Base-by-base conservation (phyloP, 2,329 filamentous ascomycete species). In the Volutella citrinella region DNA sequence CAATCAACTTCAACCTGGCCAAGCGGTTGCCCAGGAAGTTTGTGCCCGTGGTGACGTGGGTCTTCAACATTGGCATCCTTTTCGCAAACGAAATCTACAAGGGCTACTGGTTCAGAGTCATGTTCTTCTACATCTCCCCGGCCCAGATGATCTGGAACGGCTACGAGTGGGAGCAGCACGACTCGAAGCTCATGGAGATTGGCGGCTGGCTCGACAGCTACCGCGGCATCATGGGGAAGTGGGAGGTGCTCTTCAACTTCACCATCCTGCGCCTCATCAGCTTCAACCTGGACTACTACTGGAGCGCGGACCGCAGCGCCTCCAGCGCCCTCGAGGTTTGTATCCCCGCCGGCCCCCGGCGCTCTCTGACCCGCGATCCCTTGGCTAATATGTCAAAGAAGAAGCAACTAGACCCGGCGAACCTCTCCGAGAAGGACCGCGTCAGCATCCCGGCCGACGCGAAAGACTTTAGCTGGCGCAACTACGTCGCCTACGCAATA, bases 221-320 rank as follows among this genome's bases (percentile, higher is more conserved):
- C 46, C 81, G 87, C 7, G 93, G 93, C 1, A 67, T 98, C n/a
- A 81, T 95, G 57, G 72, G 83, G 0, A 78, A 91, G 39, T 98
- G 93, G 93, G 88, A 97, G 59, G 82, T 98, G n/a, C 74, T 96
- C 6, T 98, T 98, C 73, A 98, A 98, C 55, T 80, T 98, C 42
- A 96, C 91, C 4, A 83, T 97, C 17, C 68, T 98, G 36, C 82
- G 93, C 6, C 71, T 97, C 29, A 89, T 98, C 52, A 96, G 91
- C 59, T 98, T 95, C 74, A 97, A 97, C 60, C 64, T 98, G 56
- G 93, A 98, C 63, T 90, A 95, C 59, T 91, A 95, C 60, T 98
- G 93, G 91, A 93, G 87, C 51, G 61, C 85, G 4, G 80, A 85
- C 45, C 72, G 78, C 38, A 67, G 74, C 23, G 65, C 63, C 40